Base-by-base conservation (phyloP, 345 rosid species). In the Eucalyptus curtisii region DNA sequence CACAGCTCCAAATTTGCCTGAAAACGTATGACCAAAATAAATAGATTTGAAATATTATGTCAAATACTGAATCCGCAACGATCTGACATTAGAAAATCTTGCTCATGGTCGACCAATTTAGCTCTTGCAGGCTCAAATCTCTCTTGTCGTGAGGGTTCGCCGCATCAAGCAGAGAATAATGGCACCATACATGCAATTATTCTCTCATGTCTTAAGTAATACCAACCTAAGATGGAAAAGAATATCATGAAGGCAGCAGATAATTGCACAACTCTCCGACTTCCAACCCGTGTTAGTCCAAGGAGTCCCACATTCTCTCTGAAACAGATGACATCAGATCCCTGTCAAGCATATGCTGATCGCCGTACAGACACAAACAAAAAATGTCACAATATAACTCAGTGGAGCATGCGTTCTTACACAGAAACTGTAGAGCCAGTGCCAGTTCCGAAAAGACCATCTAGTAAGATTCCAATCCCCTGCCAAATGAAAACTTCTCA, bases 181-280 rank as follows among this genome's bases (percentile, higher is more conserved):
- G 47, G 84, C 47, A 40, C 47, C 84, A 40, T 11, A 11, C 44
- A 11, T 76, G 84, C 30, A 49, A 45, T n/a, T 24, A 47, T 59
- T 42, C 68, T 19, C 40, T 12, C 42, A 44, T 24, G 37, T 20
- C 61, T 50, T 50, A 55, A 86, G 87, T 37, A 86, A n/a, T 15
- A 86, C 87, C 48, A 86, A 95, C 99, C 99, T 85, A 98, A 92
- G 86, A 88, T 92, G 17, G 99, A 95, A 95, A 98, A 97, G 91
- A 98, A 95, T 31, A 98, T 95, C 99, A 98, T 98, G 94, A 98
- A 98, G 91, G 94, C 99, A 52, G 99, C 99, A 42, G 99, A 95
- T 86, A 98, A 91, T 91, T 98, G 98, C 92, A 98, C 98, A 87
- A 97, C 99, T 86, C 99, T 94, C 61, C 99, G 99, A 90, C 99